Evolutionary conservation across 1,284 basidiomycete genomes (phyloP).

Genomic region (Pulveroboletus ridleyi): DNA sequence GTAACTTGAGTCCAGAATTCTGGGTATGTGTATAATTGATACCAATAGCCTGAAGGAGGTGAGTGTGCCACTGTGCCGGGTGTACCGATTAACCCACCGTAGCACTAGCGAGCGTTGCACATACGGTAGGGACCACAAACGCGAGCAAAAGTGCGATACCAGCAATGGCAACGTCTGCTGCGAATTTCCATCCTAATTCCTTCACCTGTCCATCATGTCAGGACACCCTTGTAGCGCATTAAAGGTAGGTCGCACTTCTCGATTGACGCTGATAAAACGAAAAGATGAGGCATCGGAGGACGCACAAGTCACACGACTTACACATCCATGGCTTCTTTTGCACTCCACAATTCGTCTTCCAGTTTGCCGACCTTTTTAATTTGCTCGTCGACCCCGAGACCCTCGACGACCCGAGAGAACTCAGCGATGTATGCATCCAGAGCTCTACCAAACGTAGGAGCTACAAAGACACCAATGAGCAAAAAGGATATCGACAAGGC

Average conservation of each 20-base stretch:
- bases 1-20: slow-evolving; percentile 12
- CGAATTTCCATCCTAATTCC: slow-evolving; percentile 27
- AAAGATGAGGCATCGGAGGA: slow-evolving; percentile 8
- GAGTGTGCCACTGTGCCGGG: neutral
- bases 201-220: slow-evolving; percentile 24
- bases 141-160: slow-evolving; percentile 28
- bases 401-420: slow-evolving; percentile 25
- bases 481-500: neutral
- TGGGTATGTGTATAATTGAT: slow-evolving; percentile 14
- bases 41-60: slow-evolving; percentile 11
- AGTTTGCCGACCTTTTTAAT: slow-evolving; percentile 17
- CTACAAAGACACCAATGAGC: slow-evolving; percentile 6
- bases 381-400: slow-evolving; percentile 14
- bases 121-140: slow-evolving; percentile 18
- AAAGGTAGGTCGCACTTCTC: slow-evolving; percentile 18
- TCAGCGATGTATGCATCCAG: slow-evolving; percentile 25
- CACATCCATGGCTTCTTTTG: slow-evolving; percentile 26
- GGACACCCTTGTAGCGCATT: neutral
- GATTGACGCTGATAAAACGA: slow-evolving; percentile 20
- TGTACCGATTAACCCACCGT: slow-evolving; percentile 3
- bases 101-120: slow-evolving; percentile 15
- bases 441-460: slow-evolving; percentile 25
- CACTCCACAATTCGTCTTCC: slow-evolving; percentile 2
- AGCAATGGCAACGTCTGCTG: slow-evolving; percentile 22
- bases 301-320: slow-evolving; percentile 7